phyloP scores from a whole-genome alignment of 768 basidiomycete genomes.

The Psilocybe cyanescens region DNA sequence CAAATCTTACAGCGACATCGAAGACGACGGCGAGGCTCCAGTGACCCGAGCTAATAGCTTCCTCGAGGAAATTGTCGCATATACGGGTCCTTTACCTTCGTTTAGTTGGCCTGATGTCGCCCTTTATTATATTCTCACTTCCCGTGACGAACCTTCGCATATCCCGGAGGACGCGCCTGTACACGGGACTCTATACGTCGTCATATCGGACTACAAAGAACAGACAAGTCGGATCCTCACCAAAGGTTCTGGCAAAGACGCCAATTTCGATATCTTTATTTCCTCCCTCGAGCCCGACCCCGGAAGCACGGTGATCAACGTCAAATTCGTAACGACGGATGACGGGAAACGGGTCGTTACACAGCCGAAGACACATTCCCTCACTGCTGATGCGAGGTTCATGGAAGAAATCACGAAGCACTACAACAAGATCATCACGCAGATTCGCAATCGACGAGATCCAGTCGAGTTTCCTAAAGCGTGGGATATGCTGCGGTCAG shows the following conservation, averaged over 20 bases:
- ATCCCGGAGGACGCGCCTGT: background rate
- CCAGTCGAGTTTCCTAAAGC: constrained; percentile 6
- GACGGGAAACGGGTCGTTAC: background rate
- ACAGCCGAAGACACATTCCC: background rate
- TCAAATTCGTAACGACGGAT: constrained; percentile 1
- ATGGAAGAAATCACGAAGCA: constrained; percentile 5
- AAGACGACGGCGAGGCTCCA: background rate
- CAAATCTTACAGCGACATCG: constrained; percentile 4
- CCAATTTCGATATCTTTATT: constrained; percentile 7
- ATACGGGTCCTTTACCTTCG: constrained; percentile 10
- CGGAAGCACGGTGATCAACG: constrained; percentile 2
- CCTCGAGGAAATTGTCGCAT: constrained; percentile 11
- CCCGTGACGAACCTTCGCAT: background rate
- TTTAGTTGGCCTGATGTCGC: constrained; percentile 1
- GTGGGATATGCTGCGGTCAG: background rate
- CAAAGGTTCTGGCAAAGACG: background rate
- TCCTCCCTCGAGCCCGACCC: constrained; percentile 1
- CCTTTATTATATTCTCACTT: constrained; percentile 12
- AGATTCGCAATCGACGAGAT: background rate
- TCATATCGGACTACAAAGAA: constrained; percentile 12
- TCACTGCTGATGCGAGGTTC: constrained; percentile 8
- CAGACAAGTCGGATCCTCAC: constrained; percentile 9
- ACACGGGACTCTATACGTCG: constrained; percentile 11
- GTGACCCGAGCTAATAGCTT: constrained; percentile 6
- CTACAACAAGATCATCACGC: constrained; percentile 7